These are phyloP conservation scores for Lanmaoa rubissima DNA, from an alignment of 768 basidiomycete species.

Conservation along the genomic window DNA sequence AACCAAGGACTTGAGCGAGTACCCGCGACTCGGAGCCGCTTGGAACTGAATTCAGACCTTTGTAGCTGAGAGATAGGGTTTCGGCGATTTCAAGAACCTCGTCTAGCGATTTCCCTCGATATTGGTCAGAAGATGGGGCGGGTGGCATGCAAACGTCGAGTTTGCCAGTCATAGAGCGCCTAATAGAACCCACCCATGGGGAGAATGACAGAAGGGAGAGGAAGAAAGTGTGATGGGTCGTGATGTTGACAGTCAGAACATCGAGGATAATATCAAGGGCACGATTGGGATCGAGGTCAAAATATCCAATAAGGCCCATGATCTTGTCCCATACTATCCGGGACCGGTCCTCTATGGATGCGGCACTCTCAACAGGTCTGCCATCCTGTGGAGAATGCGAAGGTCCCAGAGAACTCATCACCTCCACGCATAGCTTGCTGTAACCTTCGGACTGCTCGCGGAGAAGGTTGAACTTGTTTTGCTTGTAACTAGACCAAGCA, in stretches of 20 bases:
- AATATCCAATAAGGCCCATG: slow-evolving; percentile 89
- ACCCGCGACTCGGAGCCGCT: slow-evolving; percentile 50
- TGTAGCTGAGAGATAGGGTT: slow-evolving; percentile 5
- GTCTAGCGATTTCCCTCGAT: slow-evolving; percentile 60
- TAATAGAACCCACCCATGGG: slow-evolving; percentile 73
- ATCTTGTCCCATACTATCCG: slow-evolving; percentile 78
- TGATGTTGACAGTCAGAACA: slow-evolving; percentile 77
- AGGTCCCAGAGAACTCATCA: slow-evolving; percentile 74
- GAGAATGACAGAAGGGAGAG: slow-evolving; percentile 81
- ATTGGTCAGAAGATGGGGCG: slow-evolving; percentile 41
- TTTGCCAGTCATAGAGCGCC: slow-evolving; percentile 26
- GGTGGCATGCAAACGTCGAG: slow-evolving; percentile 37
- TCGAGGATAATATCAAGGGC: slow-evolving; percentile 93
- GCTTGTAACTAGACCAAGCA: slow-evolving; percentile 71
- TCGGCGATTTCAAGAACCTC: slow-evolving; percentile 63
- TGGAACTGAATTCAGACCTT: slow-evolving; percentile 10
- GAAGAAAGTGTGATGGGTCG: slow-evolving; percentile 87
- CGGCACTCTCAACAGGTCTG: slow-evolving; percentile 56
- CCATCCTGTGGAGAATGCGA: slow-evolving; percentile 69
- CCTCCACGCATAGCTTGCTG: slow-evolving; percentile 84
- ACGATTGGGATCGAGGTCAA: slow-evolving; percentile 93
- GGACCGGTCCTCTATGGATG: slow-evolving; percentile 61
- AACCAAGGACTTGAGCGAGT: slow-evolving; percentile 91
- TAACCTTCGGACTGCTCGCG: slow-evolving; percentile 98
- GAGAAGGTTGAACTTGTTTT: slow-evolving; percentile 97